Evolutionary conservation across 805 yeast genomes (phyloP), one percentile per base, ranked within the genome.

Genomic region (Lipomyces oligophaga): DNA sequence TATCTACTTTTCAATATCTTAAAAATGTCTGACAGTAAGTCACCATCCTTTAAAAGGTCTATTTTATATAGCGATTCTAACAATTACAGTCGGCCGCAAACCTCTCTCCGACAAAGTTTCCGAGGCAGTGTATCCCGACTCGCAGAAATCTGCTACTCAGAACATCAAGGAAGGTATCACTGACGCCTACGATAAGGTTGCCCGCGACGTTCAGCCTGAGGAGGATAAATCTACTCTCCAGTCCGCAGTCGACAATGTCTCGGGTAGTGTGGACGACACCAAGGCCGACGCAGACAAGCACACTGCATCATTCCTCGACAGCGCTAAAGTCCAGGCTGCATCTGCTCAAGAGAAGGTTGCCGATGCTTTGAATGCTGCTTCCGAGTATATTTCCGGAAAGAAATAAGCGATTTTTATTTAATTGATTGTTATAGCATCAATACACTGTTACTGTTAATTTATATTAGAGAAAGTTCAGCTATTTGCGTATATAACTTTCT

Each of bases 141-240:
- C 76, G 47, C 76, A 82, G 67, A 87, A 87, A 72, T 60, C 80
- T 31, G 67, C 70, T 61, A 66, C 70, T 43, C 82, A 84, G 62
- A 72, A 83, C 70, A 81, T 80, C 57, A 82, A 83, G 74, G 95
- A 87, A 70, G 48, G 64, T 25, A 78, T 76, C 54, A 79, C 93
- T 49, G 82, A 77, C 63, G 64, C 74, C n/a, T 75, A 73, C 60
- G 95, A 87, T 72, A 71, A 75, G 62, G 67, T 74, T 45, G 86
- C 81, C 48, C 72, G 75, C 38, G 66, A 73, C 44, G 65, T 73
- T 42, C 79, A 79, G 63, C 87, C 93, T 58, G 80, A 82, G 41
- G 67, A 67, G 45, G 72, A 80, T 60, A 86, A 86, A 75, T 80
- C 89, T 36, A 67, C 76, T 54, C 67, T 76, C 51, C 96, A 88